Evolutionary conservation across 768 basidiomycete species (phyloP), one percentile per base, ranked within the genome.

Genomic region (Podaxis sp.): DNA sequence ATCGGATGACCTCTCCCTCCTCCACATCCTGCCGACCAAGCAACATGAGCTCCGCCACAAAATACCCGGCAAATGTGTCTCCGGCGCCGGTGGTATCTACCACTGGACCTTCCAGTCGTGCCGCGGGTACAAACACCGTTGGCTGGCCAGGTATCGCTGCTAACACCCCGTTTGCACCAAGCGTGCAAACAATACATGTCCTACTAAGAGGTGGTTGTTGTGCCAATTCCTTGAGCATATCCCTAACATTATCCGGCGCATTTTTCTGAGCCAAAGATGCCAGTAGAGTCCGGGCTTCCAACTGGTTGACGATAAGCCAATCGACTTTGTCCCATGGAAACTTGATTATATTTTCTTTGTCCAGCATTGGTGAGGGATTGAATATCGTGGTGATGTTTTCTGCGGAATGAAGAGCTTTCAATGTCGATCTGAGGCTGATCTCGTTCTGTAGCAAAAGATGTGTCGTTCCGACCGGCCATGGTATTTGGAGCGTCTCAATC

Each of bases 11-110:
- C 41, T 79, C 79, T 13, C 68, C 58, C 51, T 72, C 72, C 15
- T 55, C 61, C 38, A 77, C 72, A 17, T 71, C 73, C 19, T 65
- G 65, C 9, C 71, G 71, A 0, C 70, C 75, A 55, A 73, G 68
- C 40, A 75, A 70, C 85, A 87, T 85, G 43, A 88, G 71, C 0
- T 82, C 83, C 12, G 78, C 74, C 13, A 86, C 81, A 65, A 87
- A 77, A 66, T 85, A 88, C 12, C 86, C 86, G 0, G 85, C 79
- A 68, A 86, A 87, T 63, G 85, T 86, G 65, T 88, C 86, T 0
- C 86, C 86, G 0, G 86, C 86, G 9, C 86, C 86, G 0, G 86
- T 88, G 2, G 85, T 86, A 67, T 88, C 85, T 15, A 72, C 67
- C 4, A 76, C 73, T 0, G 70, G 65, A 3, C 77, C 80, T 38